Evolutionary conservation across 345 rosid genomes (phyloP).

Genomic region (Ricinus communis): DNA sequence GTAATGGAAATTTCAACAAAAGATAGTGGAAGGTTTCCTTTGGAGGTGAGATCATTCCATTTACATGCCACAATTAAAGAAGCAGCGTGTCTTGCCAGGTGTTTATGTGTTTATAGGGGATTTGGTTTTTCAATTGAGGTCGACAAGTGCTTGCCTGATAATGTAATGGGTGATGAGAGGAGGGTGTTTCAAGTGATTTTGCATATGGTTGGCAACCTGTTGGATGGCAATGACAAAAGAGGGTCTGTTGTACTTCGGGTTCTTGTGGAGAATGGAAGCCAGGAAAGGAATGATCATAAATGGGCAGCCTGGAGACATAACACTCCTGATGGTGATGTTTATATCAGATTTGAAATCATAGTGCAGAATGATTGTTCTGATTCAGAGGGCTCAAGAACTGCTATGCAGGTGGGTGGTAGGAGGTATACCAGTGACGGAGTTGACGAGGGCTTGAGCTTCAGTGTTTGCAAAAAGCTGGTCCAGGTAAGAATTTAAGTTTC

Average conservation of each 20-base stretch:
- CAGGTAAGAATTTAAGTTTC: constrained; percentile 44
- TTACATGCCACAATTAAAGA: constrained; percentile 67
- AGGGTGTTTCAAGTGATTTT: constrained; percentile 85
- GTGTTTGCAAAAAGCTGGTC: constrained; percentile 83
- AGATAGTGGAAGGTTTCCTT: constrained; percentile 58
- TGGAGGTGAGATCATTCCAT: constrained; percentile 59
- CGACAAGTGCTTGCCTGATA: constrained; percentile 72
- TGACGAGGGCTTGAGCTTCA: constrained; percentile 80
- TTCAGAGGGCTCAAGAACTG: constrained; percentile 44
- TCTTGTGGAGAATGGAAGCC: constrained; percentile 60
- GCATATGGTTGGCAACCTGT: constrained; percentile 82
- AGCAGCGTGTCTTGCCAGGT: constrained; percentile 77
- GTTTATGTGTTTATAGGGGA: constrained; percentile 68
- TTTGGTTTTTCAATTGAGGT: constrained; percentile 60
- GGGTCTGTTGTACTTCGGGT: constrained; percentile 53
- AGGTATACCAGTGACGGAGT: constrained; percentile 48
- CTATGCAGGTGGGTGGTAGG: constrained; percentile 41
- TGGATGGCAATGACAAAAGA: constrained; percentile 47
- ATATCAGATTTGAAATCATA: constrained; percentile 66
- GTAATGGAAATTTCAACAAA: constrained; percentile 72
- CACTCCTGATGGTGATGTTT: constrained; percentile 59
- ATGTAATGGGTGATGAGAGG: constrained; percentile 75
- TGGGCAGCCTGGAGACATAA: constrained; percentile 72
- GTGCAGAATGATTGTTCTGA: constrained; percentile 34
- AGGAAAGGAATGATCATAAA: constrained; percentile 61